Conservation (phyloP, 768 basidiomycete species). For the Lactifluus echinatus region DNA sequence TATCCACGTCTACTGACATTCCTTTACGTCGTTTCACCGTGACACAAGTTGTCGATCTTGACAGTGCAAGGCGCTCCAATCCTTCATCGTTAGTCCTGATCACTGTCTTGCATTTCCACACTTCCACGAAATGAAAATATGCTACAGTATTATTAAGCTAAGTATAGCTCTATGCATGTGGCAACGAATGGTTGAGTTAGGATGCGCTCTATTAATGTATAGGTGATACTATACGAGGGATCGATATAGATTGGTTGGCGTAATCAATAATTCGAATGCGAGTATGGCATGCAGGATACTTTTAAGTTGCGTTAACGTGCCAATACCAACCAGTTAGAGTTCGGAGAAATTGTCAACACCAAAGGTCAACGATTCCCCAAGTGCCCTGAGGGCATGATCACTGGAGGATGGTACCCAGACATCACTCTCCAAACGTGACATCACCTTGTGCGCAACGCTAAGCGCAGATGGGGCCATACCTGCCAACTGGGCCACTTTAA, state of each 20-base stretch:
- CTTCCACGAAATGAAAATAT: not conserved
- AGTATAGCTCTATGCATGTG: not conserved
- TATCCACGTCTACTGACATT: not conserved
- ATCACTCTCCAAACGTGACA: slow-evolving; percentile 33
- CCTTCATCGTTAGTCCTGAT: not conserved
- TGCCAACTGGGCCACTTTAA: slow-evolving; percentile 83
- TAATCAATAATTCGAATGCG: not conserved
- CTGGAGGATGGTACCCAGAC: not conserved
- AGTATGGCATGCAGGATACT: not conserved
- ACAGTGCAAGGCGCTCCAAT: not conserved
- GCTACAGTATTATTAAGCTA: no score
- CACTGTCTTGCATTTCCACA: not conserved
- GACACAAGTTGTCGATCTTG: not conserved
- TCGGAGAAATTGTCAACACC: not conserved
- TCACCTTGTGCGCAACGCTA: slow-evolving; percentile 47
- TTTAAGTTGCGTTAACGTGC: not conserved
- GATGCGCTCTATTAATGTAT: not conserved
- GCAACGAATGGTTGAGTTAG: not conserved
- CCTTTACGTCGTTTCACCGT: not conserved
- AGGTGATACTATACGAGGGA: not conserved
- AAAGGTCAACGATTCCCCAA: slow-evolving; percentile 17
- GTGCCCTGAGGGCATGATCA: slow-evolving; percentile 2
- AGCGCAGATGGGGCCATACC: slow-evolving; percentile 66
- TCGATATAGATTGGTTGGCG: not conserved
- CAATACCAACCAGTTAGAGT: not conserved